phyloP scores from a whole-genome alignment of 2,329 filamentous ascomycete genomes.

The Clonostachys rosea region DNA sequence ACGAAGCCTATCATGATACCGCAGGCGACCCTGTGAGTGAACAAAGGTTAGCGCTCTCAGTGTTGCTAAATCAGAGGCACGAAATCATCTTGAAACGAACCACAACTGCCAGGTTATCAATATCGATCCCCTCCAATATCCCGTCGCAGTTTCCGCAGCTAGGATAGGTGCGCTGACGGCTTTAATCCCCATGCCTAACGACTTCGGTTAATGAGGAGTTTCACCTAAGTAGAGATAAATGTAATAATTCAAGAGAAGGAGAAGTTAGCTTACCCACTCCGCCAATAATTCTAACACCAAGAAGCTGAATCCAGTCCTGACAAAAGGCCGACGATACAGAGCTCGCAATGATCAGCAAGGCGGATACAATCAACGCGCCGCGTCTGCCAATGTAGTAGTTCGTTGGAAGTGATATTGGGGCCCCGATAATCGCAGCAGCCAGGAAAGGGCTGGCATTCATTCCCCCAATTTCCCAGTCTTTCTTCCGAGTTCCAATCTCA shows the following conservation, averaged over 20 bases:
- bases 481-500: conserved; percentile 9
- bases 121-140: conserved; percentile 25
- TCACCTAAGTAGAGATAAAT: background rate
- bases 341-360: conserved; percentile 27
- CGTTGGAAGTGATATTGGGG: conserved; percentile 25
- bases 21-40: conserved; percentile 10
- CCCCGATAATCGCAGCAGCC: conserved; percentile 25
- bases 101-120: conserved; percentile 3
- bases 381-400: conserved; percentile 30
- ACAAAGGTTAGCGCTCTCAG: background rate
- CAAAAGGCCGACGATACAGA: conserved; percentile 26
- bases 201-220: no score
- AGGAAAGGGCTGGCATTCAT: conserved; percentile 30
- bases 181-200: conserved; percentile 28
- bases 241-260: background rate
- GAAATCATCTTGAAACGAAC: conserved; percentile 3
- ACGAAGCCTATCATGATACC: conserved; percentile 15
- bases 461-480: conserved; percentile 18
- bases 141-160: conserved; percentile 27
- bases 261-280: conserved; percentile 15
- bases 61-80: no score
- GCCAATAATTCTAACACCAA: conserved; percentile 17
- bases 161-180: conserved; percentile 30
- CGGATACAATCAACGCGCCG: conserved; percentile 29
- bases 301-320: conserved; percentile 18